A percentile compares a stretch with the other conserved stretches of the same genome.
These are phyloP conservation scores for Auricularia sp. DNA, from an alignment of 768 basidiomycete species.

Conservation along the genomic window DNA sequence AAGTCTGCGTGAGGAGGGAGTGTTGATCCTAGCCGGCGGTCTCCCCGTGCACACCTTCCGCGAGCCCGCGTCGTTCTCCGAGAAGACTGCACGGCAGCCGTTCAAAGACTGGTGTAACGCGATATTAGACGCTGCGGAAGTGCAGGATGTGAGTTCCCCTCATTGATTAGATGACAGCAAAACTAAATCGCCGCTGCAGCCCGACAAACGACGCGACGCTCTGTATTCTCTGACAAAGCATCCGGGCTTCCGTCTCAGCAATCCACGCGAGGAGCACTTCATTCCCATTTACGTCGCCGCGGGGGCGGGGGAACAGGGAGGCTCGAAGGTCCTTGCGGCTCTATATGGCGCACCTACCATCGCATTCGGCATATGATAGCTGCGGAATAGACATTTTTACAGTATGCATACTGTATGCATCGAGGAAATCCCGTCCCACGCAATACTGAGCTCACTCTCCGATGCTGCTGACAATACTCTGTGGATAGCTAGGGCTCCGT, in stretches of 20 bases:
- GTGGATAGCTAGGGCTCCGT: too few relatives aligned
- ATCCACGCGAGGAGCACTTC: constrained; percentile 77
- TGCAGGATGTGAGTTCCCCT: constrained; percentile 36
- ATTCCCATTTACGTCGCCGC: constrained; percentile 70
- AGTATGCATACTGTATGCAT: too few relatives aligned
- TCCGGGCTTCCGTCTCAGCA: constrained; percentile 51
- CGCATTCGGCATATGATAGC: constrained; percentile 11
- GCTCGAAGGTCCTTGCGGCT: constrained; percentile 10
- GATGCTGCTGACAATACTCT: too few relatives aligned
- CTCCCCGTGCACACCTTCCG: constrained; percentile 58
- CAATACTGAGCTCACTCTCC: too few relatives aligned
- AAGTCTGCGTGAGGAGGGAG: constrained; percentile 39
- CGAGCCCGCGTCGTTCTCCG: constrained; percentile 41
- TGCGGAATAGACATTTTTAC: too few relatives aligned
- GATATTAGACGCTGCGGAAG: constrained; percentile 42
- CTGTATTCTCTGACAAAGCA: constrained; percentile 48
- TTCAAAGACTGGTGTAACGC: constrained; percentile 53
- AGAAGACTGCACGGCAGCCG: constrained; percentile 35
- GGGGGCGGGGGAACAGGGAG: constrained; percentile 48
- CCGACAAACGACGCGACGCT: constrained; percentile 42
- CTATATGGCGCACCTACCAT: constrained; percentile 14
- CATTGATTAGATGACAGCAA: constrained; percentile 2
- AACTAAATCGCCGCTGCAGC: constrained; percentile 22
- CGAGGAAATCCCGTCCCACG: too few relatives aligned
- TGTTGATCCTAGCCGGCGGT: constrained; percentile 53